Conservation (phyloP, 2,329 filamentous ascomycete species). For the Penicillium sp. region DNA sequence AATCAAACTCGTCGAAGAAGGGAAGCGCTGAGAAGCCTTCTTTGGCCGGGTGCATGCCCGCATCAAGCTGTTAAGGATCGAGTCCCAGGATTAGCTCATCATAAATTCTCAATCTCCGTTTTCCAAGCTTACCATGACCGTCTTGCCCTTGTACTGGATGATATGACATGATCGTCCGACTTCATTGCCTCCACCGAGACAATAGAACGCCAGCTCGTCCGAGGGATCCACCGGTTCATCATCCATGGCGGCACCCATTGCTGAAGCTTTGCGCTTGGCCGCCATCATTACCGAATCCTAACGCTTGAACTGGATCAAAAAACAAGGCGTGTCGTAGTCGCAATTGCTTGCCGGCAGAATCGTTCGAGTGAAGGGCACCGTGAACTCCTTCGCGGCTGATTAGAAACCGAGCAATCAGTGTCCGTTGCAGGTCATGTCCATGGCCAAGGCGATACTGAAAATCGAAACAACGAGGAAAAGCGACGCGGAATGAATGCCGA, state of each 20-base stretch:
- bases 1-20: conserved; percentile 97
- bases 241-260: conserved; percentile 63
- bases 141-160: conserved; percentile 98
- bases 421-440: conserved; percentile 2
- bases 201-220: conserved; percentile 92
- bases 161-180: conserved; percentile 97
- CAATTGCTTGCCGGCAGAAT: not conserved
- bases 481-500: not conserved
- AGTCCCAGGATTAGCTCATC: not conserved
- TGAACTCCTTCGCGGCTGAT: conserved; percentile 2
- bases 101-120: not conserved
- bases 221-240: conserved; percentile 90
- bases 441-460: conserved; percentile 2
- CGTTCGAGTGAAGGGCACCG: conserved; percentile 3
- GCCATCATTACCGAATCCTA: conserved; percentile 62
- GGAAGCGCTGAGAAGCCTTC: conserved; percentile 90
- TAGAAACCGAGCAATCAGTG: not conserved
- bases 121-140: conserved; percentile 76
- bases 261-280: conserved; percentile 85
- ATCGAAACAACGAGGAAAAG: not conserved
- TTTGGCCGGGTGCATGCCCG: conserved; percentile 94
- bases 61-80: conserved; percentile 70
- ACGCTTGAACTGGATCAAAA: not conserved
- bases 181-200: conserved; percentile 92
- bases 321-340: not conserved